These are phyloP conservation scores for Noccaea caerulescens DNA, from an alignment of 345 rosid genomes.

Conservation along the genomic window DNA sequence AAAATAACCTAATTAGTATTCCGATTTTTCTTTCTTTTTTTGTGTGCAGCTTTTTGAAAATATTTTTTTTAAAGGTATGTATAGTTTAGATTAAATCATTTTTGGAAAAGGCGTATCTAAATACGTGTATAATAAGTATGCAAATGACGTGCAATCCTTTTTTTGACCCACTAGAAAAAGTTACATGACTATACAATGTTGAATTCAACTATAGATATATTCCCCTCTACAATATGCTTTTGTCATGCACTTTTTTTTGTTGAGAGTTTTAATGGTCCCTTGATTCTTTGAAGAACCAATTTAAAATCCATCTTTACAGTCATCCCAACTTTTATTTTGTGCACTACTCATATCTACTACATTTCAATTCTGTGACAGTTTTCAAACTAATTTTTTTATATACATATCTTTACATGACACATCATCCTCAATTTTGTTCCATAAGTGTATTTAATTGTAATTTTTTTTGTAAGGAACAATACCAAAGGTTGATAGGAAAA, in stretches of 20 bases:
- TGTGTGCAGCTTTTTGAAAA: neutral
- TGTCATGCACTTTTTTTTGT: slow-evolving; percentile 36
- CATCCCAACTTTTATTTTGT: slow-evolving; percentile 15
- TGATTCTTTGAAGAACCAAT: slow-evolving; percentile 34
- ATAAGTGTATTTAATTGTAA: slow-evolving; percentile 6
- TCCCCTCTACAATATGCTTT: slow-evolving; percentile 33
- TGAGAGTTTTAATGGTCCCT: slow-evolving; percentile 28
- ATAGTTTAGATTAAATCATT: slow-evolving; percentile 10
- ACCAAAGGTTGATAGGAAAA: neutral
- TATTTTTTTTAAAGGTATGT: neutral
- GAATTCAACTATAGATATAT: slow-evolving; percentile 35
- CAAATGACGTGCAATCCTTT: slow-evolving; percentile 26
- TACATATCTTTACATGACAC: neutral
- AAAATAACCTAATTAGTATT: neutral
- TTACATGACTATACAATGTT: slow-evolving; percentile 26
- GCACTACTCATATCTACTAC: neutral
- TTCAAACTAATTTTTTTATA: neutral
- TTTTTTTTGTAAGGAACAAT: neutral
- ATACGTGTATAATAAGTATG: slow-evolving; percentile 26
- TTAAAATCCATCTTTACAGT: slow-evolving; percentile 25
- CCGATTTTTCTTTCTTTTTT: neutral
- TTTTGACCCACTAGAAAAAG: slow-evolving; percentile 39
- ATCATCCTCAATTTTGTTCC: neutral
- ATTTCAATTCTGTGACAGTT: neutral
- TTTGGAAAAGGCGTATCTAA: slow-evolving; percentile 24